These are phyloP conservation scores for Daldinia bambusicola DNA, from an alignment of 495 filamentous ascomycete genomes.

Conservation along the genomic window DNA sequence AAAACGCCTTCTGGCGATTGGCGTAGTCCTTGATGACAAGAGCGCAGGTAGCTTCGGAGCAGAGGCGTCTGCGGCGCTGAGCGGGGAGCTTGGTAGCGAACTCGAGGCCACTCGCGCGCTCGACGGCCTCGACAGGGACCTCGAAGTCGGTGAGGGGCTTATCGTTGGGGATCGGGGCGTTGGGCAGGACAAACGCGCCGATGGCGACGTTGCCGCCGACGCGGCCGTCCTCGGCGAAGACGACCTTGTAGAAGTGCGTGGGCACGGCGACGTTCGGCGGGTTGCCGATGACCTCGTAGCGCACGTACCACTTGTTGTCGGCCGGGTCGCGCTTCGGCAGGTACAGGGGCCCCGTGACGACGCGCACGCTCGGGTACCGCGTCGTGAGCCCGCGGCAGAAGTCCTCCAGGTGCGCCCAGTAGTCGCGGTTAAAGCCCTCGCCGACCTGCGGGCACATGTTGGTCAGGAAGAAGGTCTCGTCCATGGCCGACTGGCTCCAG, in stretches of 20 bases:
- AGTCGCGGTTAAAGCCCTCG: constrained; percentile 96
- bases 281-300: constrained; percentile 95
- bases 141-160: constrained; percentile 89
- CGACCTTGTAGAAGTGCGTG: constrained; percentile 98
- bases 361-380: constrained; percentile 85
- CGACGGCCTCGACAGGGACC: constrained; percentile 90
- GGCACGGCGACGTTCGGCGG: constrained; percentile 96
- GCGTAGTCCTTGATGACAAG: constrained; percentile 83
- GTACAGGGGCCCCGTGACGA: constrained; percentile 94
- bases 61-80: constrained; percentile 79
- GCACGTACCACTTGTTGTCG: constrained; percentile 94
- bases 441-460: constrained; percentile 99
- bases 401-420: constrained; percentile 98
- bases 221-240: constrained; percentile 88
- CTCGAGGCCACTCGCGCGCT: constrained; percentile 90
- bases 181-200: constrained; percentile 95
- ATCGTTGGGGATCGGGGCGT: constrained; percentile 86
- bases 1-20: constrained; percentile 68
- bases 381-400: constrained; percentile 86
- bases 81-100: constrained; percentile 83
- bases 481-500: constrained; percentile 93
- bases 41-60: constrained; percentile 83
- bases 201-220: constrained; percentile 81
- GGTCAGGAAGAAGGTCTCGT: constrained; percentile 88
- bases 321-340: constrained; percentile 77